Evolutionary conservation across 257 asterid genomes (phyloP), one percentile per base, ranked within the genome.

Genomic region (Osmanthus fragrans): DNA sequence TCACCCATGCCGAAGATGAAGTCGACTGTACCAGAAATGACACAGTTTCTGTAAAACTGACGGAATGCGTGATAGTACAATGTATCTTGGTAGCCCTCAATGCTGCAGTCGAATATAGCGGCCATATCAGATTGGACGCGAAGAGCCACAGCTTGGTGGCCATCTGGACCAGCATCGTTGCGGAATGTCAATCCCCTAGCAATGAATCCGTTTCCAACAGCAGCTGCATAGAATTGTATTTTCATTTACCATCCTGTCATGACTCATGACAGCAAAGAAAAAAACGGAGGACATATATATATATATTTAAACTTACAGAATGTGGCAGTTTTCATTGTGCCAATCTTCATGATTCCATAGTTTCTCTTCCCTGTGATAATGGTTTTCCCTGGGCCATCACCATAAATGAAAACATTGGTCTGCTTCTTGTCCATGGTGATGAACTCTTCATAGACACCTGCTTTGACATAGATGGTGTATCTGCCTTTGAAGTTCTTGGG

Each of bases 61-160:
- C 93, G 81, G 13, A 11, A 33, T 3, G 77, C 37, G 16, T 91
- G 96, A 78, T 93, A 93, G 89, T 85, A 91, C 10, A 93, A 65
- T 0, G 98, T 93, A 81, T 91, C 97, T 74, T 91, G 98, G 75
- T 72, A 68, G 1, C 85, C 97, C 72, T 89, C 95, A 13, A 92
- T 88, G 89, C 86, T 87, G 86, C 96, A 92, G 77, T 92, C 94
- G 73, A 89, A 94, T 18, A 90, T 2, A 0, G 89, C 92, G 0
- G 92, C 70, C 83, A 23, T 80, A 71, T 92, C 94, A 0, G 88
- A 87, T 2, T 60, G 37, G 15, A 86, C 73, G 0, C 94, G 83
- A 40, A 89, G 88, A 3, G 98, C 98, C 71, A 94, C 98, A 0
- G 92, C 98, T 15, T 90, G 97, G 37, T 84, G 87, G 5, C 95